Conservation (phyloP, 139 green algal genomes). For the Haematococcus lacustris region DNA sequence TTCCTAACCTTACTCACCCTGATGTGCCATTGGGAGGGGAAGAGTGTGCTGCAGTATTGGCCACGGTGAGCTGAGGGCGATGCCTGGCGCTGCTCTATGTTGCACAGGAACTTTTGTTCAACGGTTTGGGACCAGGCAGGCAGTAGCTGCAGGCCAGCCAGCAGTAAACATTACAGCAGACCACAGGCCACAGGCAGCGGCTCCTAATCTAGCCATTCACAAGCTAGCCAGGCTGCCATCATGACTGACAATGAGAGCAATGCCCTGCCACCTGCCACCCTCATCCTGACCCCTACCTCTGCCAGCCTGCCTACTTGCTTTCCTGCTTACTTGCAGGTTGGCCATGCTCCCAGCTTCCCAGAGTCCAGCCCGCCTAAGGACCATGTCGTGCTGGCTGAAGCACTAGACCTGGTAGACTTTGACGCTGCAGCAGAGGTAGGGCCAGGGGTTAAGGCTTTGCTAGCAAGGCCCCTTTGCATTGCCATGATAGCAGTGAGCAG, state of each 20-base stretch:
- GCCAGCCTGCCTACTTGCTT: neutral
- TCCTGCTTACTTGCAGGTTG: constrained; percentile 28
- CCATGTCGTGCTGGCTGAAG: constrained; percentile 71
- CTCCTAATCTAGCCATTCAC: no score
- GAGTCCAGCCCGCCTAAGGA: constrained; percentile 51
- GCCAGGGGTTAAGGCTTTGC: no score
- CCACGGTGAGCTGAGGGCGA: constrained; percentile 24
- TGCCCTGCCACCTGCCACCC: neutral
- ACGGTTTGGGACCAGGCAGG: no score
- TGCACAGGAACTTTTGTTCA: no score
- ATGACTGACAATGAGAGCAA: neutral
- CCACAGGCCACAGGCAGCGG: no score
- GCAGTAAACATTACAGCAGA: no score
- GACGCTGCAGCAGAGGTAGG: constrained; percentile 55
- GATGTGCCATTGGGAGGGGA: constrained; percentile 78
- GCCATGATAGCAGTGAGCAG: no score
- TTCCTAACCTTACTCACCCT: constrained; percentile 94
- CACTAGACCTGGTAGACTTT: constrained; percentile 82
- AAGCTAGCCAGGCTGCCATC: neutral
- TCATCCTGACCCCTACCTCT: neutral
- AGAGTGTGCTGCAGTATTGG: constrained; percentile 50
- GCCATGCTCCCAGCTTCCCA: no score
- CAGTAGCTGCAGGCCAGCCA: no score
- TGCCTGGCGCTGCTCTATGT: neutral
- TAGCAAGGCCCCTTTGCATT: no score